Evolutionary conservation across 257 asterid species (phyloP).

Genomic region (Solanum pennellii): DNA sequence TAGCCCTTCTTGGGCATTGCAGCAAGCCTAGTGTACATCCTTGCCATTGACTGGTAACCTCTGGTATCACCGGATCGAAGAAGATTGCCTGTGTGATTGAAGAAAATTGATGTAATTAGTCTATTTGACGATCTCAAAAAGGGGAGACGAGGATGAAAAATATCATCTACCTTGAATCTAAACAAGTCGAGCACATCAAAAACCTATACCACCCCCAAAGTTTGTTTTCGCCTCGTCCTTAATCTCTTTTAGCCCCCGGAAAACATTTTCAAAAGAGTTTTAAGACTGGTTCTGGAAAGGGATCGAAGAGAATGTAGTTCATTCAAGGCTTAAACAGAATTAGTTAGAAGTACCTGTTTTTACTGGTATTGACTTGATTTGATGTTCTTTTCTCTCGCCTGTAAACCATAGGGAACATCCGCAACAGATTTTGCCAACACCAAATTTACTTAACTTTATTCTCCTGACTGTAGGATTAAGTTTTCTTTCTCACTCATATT

Average conservation of each 20-base stretch:
- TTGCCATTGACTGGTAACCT: constrained; percentile 96
- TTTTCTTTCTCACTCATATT: background rate
- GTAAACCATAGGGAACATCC: background rate
- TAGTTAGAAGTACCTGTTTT: background rate
- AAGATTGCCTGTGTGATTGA: constrained; percentile 58
- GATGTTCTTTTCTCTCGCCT: background rate
- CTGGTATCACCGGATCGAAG: constrained; percentile 84
- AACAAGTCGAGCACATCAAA: background rate
- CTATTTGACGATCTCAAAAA: background rate
- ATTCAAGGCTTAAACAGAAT: background rate
- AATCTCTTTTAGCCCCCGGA: background rate
- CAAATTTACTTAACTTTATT: background rate
- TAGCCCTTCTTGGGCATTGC: constrained; percentile 95
- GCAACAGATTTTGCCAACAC: background rate
- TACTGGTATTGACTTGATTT: background rate
- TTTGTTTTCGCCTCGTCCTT: background rate
- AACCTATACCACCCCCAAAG: background rate
- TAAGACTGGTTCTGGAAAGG: background rate
- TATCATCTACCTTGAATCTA: background rate
- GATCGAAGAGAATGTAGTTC: background rate
- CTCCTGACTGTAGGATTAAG: background rate
- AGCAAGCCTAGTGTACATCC: constrained; percentile 95
- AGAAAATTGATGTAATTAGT: background rate
- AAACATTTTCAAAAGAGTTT: background rate
- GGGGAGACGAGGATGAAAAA: background rate